These are phyloP conservation scores for Lepiota venenata DNA, from an alignment of 768 basidiomycete species.

Conservation along the genomic window DNA sequence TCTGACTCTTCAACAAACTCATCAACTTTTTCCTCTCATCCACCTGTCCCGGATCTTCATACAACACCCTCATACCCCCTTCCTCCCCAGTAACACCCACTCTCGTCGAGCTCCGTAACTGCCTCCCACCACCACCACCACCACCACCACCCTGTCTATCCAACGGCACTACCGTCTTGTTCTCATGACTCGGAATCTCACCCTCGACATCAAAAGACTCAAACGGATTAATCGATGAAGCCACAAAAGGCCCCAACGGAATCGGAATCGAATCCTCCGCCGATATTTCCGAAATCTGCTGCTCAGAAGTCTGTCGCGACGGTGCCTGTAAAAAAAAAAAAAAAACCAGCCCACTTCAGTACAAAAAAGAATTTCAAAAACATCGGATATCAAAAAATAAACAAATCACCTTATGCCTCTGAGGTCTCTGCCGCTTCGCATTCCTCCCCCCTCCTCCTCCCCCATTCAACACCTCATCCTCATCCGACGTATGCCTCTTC, in stretches of 20 bases:
- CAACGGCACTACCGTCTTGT: background rate
- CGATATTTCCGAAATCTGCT: slow-evolving; percentile 18
- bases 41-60: slow-evolving; percentile 64
- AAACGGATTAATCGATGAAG: slow-evolving; percentile 21
- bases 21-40: slow-evolving; percentile 58
- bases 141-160: slow-evolving; percentile 12
- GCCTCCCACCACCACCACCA: slow-evolving; percentile 3
- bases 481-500: slow-evolving; percentile 52
- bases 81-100: slow-evolving; percentile 21
- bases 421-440: slow-evolving; percentile 34
- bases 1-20: slow-evolving; percentile 42
- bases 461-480: slow-evolving; percentile 25
- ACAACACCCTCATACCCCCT: slow-evolving; percentile 55
- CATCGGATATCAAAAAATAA: too few relatives aligned
- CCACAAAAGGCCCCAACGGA: slow-evolving; percentile 7
- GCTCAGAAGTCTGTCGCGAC: slow-evolving; percentile 35
- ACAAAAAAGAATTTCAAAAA: too few relatives aligned
- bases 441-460: too few relatives aligned
- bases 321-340: slow-evolving; percentile 27
- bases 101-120: slow-evolving; percentile 16
- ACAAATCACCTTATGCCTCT: slow-evolving; percentile 29
- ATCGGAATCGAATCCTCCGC: background rate
- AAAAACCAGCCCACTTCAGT: too few relatives aligned
- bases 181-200: slow-evolving; percentile 1
- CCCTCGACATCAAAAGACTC: slow-evolving; percentile 21